These are phyloP conservation scores for Fomitopsis pulvina DNA, from an alignment of 768 basidiomycete species.

Conservation along the genomic window DNA sequence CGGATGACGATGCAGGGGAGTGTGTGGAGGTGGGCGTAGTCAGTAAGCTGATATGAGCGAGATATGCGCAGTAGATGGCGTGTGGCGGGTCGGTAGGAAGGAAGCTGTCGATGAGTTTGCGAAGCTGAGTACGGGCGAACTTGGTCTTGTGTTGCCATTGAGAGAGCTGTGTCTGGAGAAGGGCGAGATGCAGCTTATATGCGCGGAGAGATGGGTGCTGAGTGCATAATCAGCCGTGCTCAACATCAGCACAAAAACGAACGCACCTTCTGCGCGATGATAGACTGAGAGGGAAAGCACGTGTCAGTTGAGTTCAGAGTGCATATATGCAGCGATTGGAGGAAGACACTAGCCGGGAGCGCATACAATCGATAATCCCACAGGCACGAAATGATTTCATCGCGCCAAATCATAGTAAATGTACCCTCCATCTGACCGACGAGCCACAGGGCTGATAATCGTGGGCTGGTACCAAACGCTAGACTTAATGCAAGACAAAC, in stretches of 20 bases:
- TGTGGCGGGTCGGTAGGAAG: constrained; percentile 43
- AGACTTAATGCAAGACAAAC: no score
- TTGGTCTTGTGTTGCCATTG: constrained; percentile 47
- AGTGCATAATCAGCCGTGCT: constrained; percentile 2
- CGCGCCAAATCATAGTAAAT: no score
- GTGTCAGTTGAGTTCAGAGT: constrained; percentile 24
- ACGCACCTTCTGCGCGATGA: constrained; percentile 53
- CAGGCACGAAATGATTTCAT: no score
- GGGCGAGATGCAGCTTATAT: constrained; percentile 52
- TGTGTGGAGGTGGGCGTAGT: constrained; percentile 26
- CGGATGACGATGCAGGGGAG: constrained; percentile 6
- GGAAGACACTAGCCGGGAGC: no score
- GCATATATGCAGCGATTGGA: constrained; percentile 23
- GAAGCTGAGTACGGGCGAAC: constrained; percentile 52
- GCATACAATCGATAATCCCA: no score
- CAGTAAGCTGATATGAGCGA: constrained; percentile 45
- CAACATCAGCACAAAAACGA: constrained; percentile 1
- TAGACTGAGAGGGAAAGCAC: constrained; percentile 11
- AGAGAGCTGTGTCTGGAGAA: constrained; percentile 57
- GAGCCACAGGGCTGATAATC: no score
- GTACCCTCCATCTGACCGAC: no score
- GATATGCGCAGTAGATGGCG: constrained; percentile 46
- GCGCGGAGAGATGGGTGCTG: constrained; percentile 61
- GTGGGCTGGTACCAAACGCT: no score
- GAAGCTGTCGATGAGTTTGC: constrained; percentile 44